phyloP scores from a whole-genome alignment of 176 grass and related monocot genomes.

The Raddia guianensis region DNA sequence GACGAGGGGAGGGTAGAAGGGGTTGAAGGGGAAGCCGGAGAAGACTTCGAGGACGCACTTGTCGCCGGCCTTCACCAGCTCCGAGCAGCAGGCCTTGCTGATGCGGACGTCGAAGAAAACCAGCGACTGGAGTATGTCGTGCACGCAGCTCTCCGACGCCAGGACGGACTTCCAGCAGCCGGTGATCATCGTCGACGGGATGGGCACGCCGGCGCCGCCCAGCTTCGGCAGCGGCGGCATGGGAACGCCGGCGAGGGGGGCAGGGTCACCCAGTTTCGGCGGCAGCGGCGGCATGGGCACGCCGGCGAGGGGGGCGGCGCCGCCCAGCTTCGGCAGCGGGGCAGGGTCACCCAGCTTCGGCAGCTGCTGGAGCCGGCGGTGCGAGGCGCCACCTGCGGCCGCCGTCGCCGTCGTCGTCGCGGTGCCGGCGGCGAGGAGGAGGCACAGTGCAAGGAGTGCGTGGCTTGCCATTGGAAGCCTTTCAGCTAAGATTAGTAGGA shows the following conservation, averaged over 20 bases:
- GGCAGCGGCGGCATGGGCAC: neutral
- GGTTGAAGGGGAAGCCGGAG: conserved; percentile 29
- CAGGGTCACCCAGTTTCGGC: too few species aligned
- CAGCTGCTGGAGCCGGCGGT: neutral
- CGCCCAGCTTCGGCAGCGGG: neutral
- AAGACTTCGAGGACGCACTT: conserved; percentile 6
- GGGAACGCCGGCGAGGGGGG: neutral
- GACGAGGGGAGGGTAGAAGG: neutral
- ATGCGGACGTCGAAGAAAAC: neutral
- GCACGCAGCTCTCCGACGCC: conserved; percentile 24
- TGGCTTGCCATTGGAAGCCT: neutral
- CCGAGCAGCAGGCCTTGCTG: conserved; percentile 26
- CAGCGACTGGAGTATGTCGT: neutral
- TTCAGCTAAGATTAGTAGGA: neutral
- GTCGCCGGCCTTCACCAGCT: conserved; percentile 31
- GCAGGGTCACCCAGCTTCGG: neutral
- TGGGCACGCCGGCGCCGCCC: neutral
- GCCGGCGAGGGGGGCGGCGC: neutral
- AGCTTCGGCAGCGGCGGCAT: neutral
- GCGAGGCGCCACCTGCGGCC: neutral
- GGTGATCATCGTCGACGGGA: neutral
- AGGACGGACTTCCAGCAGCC: conserved; percentile 37
- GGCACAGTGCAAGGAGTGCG: neutral
- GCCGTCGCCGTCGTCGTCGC: neutral
- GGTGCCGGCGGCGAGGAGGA: neutral